Evolutionary conservation across 2,329 filamentous ascomycete genomes (phyloP), one percentile per base, ranked within the genome.

Genomic region (Aspergillus japonicus): DNA sequence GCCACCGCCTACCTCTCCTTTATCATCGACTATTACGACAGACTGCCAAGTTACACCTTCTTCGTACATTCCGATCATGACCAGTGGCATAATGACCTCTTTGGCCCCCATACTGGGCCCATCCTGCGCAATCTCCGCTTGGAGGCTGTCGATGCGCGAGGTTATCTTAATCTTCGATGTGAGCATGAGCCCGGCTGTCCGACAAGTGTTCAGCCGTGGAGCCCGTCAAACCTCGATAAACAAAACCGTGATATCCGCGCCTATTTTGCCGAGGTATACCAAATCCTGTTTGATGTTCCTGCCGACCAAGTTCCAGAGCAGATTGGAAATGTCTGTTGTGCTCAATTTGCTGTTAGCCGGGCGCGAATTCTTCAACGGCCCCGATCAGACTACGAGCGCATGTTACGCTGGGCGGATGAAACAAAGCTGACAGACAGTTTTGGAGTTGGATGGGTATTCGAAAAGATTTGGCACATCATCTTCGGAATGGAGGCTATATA

Each of bases 1-100:
- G 85, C 83, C 39, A 83, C 85, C 74, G 81, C 85, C 8, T 88
- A 88, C 68, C 77, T 87, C 39, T 83, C 80, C 44, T 87, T 85
- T 71, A 81, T 88, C 66, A 81, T 86, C 66, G 84, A 87, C 69
- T 80, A 83, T 70, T 88, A 88, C 73, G 79, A 87, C 62, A 67
- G 77, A 4, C 79, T 88, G 4, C 81, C 84, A 2, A 84, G 86
- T 56, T 78, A 87, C 62, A 77, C 78, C 33, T 81, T 88, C 64
- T 87, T 89, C 73, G 82, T 86, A 71, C 86, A 89, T 68, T 80
- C 82, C 14, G 82, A 87, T 59, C 79, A 83, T 21, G 76, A 75
- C 54, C 77, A 82, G 50, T 85, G 83, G 83, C 83, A 86, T 71
- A 86, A 85, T 66, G 83, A 85, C 63, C 77, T 83, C 5, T 68